phyloP scores from a whole-genome alignment of 345 rosid species.

The Mallotus nudiflorus region DNA sequence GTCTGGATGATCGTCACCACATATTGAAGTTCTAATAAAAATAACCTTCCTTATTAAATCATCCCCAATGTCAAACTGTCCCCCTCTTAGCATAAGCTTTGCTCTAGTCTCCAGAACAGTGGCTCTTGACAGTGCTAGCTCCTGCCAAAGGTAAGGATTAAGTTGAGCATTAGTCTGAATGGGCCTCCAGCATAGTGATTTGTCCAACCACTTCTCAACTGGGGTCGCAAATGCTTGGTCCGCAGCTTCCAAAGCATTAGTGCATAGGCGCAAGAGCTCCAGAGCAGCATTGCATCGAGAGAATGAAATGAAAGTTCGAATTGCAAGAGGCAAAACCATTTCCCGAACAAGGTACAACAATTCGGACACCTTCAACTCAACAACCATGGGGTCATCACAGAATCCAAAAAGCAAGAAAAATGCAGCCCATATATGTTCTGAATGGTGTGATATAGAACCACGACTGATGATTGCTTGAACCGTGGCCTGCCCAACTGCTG shows the following conservation, averaged over 20 bases:
- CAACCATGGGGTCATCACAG: conserved; percentile 55
- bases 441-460: conserved; percentile 52
- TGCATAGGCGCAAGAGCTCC: conserved; percentile 85
- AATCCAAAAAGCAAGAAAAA: conserved; percentile 79
- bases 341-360: conserved; percentile 57
- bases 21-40: conserved; percentile 78
- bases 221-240: conserved; percentile 87
- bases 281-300: conserved; percentile 80
- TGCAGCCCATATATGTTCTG: conserved; percentile 83
- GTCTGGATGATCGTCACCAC: conserved; percentile 86
- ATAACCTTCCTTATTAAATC: conserved; percentile 89
- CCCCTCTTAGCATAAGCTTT: conserved; percentile 85
- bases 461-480: conserved; percentile 71
- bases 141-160: conserved; percentile 90
- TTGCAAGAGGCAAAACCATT: conserved; percentile 73
- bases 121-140: conserved; percentile 81
- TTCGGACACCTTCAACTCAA: conserved; percentile 73
- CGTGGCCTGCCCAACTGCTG: conserved; percentile 59
- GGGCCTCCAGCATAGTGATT: conserved; percentile 88
- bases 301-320: conserved; percentile 65
- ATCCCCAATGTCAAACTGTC: conserved; percentile 79
- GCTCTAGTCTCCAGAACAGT: conserved; percentile 89
- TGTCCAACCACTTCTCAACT: conserved; percentile 81
- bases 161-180: conserved; percentile 80
- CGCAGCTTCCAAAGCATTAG: conserved; percentile 79